These are phyloP conservation scores for Sporisorium reilianum DNA, from an alignment of 1,284 basidiomycete species.

Conservation along the genomic window DNA sequence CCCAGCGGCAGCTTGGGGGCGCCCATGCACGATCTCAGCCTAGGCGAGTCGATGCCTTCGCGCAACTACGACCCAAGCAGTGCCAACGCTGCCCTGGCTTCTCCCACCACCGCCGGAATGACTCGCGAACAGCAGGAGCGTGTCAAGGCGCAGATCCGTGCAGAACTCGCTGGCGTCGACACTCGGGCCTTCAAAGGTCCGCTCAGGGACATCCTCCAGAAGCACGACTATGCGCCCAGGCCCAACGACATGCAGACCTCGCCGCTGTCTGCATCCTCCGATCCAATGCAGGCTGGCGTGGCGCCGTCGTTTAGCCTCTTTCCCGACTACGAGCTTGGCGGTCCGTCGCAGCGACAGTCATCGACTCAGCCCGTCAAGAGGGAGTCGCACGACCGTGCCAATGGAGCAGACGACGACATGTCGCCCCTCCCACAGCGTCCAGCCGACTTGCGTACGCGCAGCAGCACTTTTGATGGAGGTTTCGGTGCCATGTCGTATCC, in stretches of 20 bases:
- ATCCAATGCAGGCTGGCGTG: conserved; percentile 49
- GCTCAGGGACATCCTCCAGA: conserved; percentile 53
- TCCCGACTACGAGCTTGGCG: conserved; percentile 39
- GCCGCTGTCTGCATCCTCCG: conserved; percentile 34
- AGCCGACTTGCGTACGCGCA: conserved; percentile 39
- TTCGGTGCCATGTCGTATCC: conserved; percentile 42
- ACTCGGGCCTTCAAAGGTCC: conserved; percentile 57
- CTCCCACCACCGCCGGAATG: conserved; percentile 25
- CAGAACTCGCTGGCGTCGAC: conserved; percentile 58
- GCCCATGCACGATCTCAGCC: conserved; percentile 47
- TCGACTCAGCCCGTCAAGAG: conserved; percentile 13
- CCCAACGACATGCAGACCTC: conserved; percentile 41
- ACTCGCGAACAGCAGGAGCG: conserved; percentile 45
- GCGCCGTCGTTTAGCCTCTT: conserved; percentile 41
- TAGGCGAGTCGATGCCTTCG: conserved; percentile 38
- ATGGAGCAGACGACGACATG: conserved; percentile 16
- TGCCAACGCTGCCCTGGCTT: conserved; percentile 19
- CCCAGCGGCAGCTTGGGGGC: conserved; percentile 53
- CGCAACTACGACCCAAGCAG: conserved; percentile 19
- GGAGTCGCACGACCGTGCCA: conserved; percentile 4
- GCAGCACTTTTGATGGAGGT: conserved; percentile 48
- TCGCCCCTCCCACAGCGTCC: conserved; percentile 20
- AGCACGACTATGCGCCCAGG: conserved; percentile 36
- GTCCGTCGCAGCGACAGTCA: conserved; percentile 19
- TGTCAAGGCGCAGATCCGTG: conserved; percentile 47